These are phyloP conservation scores for Xylariomycetidae sp. DNA, from an alignment of 2,329 filamentous ascomycete genomes.

Conservation along the genomic window DNA sequence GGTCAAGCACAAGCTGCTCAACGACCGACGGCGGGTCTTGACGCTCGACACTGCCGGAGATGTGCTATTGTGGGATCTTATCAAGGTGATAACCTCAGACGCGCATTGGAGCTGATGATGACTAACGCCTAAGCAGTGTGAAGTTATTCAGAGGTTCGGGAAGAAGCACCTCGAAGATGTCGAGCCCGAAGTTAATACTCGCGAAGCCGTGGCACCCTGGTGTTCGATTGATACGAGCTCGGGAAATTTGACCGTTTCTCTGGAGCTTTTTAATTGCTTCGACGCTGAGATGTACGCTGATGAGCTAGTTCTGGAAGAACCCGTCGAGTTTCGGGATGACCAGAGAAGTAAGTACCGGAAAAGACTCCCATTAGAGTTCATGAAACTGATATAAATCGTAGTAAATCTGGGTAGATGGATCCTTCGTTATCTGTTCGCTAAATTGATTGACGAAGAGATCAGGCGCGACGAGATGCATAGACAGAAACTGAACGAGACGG, in stretches of 20 bases:
- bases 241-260: slow-evolving; percentile 80
- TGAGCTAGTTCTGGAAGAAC: slow-evolving; percentile 69
- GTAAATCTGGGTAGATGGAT: slow-evolving; percentile 98
- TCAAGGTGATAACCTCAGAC: slow-evolving; percentile 56
- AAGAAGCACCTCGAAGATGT: slow-evolving; percentile 94
- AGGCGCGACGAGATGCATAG: slow-evolving; percentile 72
- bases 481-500: slow-evolving; percentile 59
- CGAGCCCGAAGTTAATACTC: slow-evolving; percentile 77
- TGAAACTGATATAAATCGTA: slow-evolving; percentile 35
- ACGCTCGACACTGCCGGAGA: slow-evolving; percentile 94
- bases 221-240: slow-evolving; percentile 93
- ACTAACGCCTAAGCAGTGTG: slow-evolving; percentile 53
- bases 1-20: slow-evolving; percentile 88
- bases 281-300: slow-evolving; percentile 97
- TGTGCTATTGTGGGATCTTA: slow-evolving; percentile 89
- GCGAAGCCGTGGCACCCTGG: slow-evolving; percentile 90
- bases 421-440: slow-evolving; percentile 83
- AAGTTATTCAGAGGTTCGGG: slow-evolving; percentile 85
- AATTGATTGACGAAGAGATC: slow-evolving; percentile 86
- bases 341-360: slow-evolving; percentile 68
- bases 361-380: background rate
- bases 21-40: slow-evolving; percentile 82
- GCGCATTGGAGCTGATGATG: background rate
- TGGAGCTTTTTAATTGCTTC: slow-evolving; percentile 95
- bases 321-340: slow-evolving; percentile 82